Conservation (phyloP, 345 rosid genomes). For the Lepidium didymum region DNA sequence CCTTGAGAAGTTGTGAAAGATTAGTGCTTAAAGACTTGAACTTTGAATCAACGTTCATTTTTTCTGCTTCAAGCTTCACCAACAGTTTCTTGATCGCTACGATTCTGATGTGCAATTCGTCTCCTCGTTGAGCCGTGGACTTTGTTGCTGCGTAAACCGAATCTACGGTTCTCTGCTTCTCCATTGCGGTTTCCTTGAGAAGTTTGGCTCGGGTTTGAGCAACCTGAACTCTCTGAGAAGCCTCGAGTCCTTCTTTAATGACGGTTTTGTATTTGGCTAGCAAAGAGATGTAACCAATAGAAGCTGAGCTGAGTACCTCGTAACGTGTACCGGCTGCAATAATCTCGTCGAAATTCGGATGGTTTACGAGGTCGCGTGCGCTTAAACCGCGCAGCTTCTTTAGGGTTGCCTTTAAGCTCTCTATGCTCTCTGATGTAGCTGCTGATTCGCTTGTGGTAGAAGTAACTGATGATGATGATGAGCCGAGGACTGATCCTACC, state of each 20-base stretch:
- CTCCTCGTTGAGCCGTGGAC: conserved; percentile 18
- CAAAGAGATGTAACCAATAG: conserved; percentile 33
- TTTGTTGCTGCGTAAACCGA: not conserved
- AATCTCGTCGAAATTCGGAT: conserved; percentile 23
- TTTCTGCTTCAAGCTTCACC: conserved; percentile 28
- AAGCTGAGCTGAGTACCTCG: conserved; percentile 30
- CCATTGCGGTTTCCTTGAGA: conserved; percentile 26
- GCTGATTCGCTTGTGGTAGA: conserved; percentile 26
- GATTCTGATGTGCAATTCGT: conserved; percentile 16
- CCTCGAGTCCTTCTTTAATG: conserved; percentile 32
- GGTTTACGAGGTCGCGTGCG: conserved; percentile 28
- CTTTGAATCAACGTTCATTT: conserved; percentile 8
- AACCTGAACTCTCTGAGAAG: conserved; percentile 28
- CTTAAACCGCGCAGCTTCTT: conserved; percentile 22
- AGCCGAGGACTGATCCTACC: conserved; percentile 15
- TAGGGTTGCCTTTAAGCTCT: conserved; percentile 17
- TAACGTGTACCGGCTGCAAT: conserved; percentile 27
- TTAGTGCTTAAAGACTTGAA: conserved; percentile 8
- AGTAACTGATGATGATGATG: conserved; percentile 16
- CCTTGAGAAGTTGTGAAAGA: conserved; percentile 23
- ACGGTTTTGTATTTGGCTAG: conserved; percentile 34
- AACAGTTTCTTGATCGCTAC: conserved; percentile 27
- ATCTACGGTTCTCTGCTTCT: conserved; percentile 28
- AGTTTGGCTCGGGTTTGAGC: conserved; percentile 25
- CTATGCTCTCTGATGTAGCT: conserved; percentile 25